Conservation (phyloP, 148 eudicot genomes). For the Gaultheria prostrata region DNA sequence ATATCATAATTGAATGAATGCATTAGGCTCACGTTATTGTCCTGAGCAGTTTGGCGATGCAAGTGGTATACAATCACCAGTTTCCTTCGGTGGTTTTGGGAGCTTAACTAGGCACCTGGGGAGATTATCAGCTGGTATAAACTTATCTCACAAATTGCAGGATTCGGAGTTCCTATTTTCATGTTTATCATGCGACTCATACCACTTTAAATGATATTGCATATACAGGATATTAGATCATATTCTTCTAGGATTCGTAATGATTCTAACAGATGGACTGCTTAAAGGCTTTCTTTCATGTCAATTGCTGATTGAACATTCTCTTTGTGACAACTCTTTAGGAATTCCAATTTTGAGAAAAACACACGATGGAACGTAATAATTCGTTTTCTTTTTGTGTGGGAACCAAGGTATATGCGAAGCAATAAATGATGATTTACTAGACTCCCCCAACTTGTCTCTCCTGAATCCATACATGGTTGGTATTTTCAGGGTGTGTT, state of each 20-base stretch:
- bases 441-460: conserved; percentile 66
- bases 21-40: conserved; percentile 21
- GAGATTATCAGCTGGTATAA: conserved; percentile 73
- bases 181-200: neutral
- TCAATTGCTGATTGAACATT: neutral
- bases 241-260: neutral
- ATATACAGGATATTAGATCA: neutral
- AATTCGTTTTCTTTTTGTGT: conserved; percentile 11
- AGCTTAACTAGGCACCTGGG: conserved; percentile 98
- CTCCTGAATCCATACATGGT: conserved; percentile 96
- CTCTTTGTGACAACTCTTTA: neutral
- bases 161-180: neutral
- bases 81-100: conserved; percentile 98
- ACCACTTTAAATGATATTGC: conserved; percentile 6
- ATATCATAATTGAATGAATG: conserved; percentile 15
- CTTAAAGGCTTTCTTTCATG: neutral
- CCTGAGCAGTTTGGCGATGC: conserved; percentile 96
- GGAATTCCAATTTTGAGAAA: neutral
- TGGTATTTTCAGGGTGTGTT: conserved; percentile 20
- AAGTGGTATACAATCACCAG: conserved; percentile 97
- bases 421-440: conserved; percentile 51
- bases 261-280: neutral
- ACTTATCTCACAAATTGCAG: neutral
- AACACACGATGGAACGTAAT: neutral
- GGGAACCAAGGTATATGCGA: conserved; percentile 66